phyloP scores from a whole-genome alignment of 441 rosid species.

The Pelargonium fulgidum region DNA sequence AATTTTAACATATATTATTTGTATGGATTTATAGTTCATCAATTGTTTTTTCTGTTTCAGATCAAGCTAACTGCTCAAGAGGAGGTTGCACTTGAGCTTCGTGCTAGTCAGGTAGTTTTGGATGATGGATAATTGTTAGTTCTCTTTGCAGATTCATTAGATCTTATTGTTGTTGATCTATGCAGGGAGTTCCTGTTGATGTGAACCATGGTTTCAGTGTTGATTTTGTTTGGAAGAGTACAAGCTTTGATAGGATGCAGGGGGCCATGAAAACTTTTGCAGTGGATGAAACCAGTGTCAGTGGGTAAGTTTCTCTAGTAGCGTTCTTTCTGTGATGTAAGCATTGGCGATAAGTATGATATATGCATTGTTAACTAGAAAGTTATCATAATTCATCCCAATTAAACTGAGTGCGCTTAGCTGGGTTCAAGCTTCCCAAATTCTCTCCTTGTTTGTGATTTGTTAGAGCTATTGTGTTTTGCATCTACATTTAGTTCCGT shows the following conservation, averaged over 20 bases:
- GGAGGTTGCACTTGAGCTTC: conserved; percentile 98
- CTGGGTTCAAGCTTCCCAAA: background rate
- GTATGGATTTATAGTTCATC: background rate
- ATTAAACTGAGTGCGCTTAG: background rate
- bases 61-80: conserved; percentile 97
- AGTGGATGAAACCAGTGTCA: conserved; percentile 98
- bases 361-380: background rate
- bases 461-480: background rate
- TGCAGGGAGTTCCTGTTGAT: conserved; percentile 92
- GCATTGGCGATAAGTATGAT: background rate
- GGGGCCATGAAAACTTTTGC: conserved; percentile 99
- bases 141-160: conserved; percentile 3
- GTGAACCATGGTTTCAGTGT: conserved; percentile 91
- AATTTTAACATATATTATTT: conserved; percentile 12
- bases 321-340: conserved; percentile 13
- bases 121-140: conserved; percentile 8
- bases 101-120: conserved; percentile 79
- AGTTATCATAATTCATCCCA: background rate
- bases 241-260: conserved; percentile 98
- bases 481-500: background rate
- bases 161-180: conserved; percentile 18
- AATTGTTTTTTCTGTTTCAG: conserved; percentile 31
- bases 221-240: conserved; percentile 99
- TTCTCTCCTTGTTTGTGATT: background rate
- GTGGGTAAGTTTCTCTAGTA: conserved; percentile 62